A percentile compares a stretch with the other conserved stretches of the same genome.
phyloP scores from a whole-genome alignment of 2,329 filamentous ascomycete genomes.

The Tricladium varicosporioides region DNA sequence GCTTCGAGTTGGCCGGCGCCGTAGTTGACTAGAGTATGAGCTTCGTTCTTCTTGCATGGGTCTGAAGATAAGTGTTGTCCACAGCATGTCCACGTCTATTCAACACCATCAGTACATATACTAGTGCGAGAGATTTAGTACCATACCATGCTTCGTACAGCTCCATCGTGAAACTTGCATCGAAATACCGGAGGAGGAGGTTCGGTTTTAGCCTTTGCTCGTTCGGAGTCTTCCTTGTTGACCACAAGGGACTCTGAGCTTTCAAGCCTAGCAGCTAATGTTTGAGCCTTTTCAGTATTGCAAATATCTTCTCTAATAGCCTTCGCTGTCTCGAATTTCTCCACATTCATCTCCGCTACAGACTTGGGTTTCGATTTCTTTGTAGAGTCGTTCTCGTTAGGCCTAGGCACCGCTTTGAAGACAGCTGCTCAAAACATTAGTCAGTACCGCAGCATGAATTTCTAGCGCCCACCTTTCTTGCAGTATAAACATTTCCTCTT shows the following conservation, averaged over 20 bases:
- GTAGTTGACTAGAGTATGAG: neutral
- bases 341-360: neutral
- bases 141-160: neutral
- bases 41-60: neutral
- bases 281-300: neutral
- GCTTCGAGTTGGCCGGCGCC: neutral
- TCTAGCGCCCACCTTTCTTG: neutral
- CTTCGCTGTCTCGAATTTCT: neutral
- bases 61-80: neutral
- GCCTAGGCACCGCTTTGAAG: neutral
- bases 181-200: neutral
- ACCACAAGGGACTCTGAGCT: neutral
- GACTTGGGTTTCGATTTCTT: neutral
- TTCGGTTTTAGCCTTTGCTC: neutral
- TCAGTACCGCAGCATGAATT: neutral
- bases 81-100: neutral
- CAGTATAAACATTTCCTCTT: neutral
- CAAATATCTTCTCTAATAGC: neutral
- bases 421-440: neutral
- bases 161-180: neutral
- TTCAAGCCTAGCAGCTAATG: neutral
- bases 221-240: neutral
- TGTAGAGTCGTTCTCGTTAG: neutral
- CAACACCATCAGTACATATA: neutral
- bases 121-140: neutral